phyloP scores from a whole-genome alignment of 2,329 filamentous ascomycete genomes.

The Ceratocystis papillata region DNA sequence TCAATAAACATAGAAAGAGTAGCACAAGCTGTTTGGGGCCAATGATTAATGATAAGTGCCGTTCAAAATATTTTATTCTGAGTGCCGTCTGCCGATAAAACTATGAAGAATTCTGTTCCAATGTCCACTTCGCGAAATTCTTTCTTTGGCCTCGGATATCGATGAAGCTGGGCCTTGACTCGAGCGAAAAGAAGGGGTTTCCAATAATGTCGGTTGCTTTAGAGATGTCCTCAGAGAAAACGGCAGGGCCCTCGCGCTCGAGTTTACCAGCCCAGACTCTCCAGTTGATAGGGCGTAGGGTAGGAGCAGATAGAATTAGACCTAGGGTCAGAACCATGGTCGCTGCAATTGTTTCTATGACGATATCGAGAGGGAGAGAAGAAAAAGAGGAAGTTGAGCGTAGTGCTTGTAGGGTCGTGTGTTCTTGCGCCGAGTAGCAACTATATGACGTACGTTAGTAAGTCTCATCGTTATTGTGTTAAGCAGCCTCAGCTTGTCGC shows the following conservation, averaged over 20 bases:
- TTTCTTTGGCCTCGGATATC: constrained; percentile 73
- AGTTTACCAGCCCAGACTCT: constrained; percentile 72
- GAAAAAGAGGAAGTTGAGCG: constrained; percentile 38
- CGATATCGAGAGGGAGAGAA: constrained; percentile 71
- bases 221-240: constrained; percentile 53
- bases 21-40: no score
- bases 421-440: constrained; percentile 93
- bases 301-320: constrained; percentile 65
- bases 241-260: constrained; percentile 53
- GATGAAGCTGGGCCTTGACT: constrained; percentile 73
- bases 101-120: constrained; percentile 28
- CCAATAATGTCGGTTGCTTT: constrained; percentile 59
- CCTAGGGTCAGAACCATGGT: constrained; percentile 73
- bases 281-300: constrained; percentile 76
- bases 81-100: background rate
- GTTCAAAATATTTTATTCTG: background rate
- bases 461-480: constrained; percentile 29
- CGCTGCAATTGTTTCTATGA: constrained; percentile 71
- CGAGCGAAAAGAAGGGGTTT: constrained; percentile 70
- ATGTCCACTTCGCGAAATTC: constrained; percentile 69
- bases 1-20: no score
- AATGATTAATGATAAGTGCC: background rate
- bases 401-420: constrained; percentile 60
- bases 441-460: constrained; percentile 38
- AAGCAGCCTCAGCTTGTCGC: background rate